A percentile compares a stretch with the other conserved stretches of the same genome.
phyloP scores from a whole-genome alignment of 257 asterid genomes.

The Gynochthodes officinalis region DNA sequence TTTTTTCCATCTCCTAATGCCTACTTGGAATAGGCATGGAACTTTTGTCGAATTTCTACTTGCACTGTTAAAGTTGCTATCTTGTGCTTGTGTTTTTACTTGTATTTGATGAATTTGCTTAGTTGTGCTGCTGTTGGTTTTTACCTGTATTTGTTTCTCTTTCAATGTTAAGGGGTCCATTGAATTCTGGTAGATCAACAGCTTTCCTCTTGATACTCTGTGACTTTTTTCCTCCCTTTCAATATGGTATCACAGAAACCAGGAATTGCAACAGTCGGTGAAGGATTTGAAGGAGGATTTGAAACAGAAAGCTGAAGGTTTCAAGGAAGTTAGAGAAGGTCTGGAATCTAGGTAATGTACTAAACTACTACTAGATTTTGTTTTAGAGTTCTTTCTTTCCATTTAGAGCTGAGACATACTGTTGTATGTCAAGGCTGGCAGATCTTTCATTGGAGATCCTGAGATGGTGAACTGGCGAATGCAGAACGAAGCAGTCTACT shows the following conservation, averaged over 20 bases:
- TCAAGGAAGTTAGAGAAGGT: constrained; percentile 73
- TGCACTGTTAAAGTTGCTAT: neutral
- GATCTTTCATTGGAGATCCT: constrained; percentile 76
- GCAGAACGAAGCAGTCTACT: constrained; percentile 98
- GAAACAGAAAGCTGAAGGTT: constrained; percentile 70
- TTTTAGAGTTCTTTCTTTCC: constrained; percentile 25
- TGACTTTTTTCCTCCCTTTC: neutral
- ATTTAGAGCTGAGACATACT: constrained; percentile 86
- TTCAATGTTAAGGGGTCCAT: neutral
- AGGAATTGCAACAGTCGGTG: constrained; percentile 62
- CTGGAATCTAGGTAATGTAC: constrained; percentile 64
- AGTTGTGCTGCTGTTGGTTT: neutral
- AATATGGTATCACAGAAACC: constrained; percentile 43
- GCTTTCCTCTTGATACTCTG: neutral
- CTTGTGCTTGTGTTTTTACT: neutral
- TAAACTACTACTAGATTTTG: constrained; percentile 18
- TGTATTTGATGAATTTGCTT: neutral
- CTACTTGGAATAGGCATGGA: neutral
- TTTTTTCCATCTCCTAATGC: too few relatives aligned
- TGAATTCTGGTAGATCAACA: neutral
- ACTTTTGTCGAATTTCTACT: neutral
- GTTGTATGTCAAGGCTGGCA: constrained; percentile 99
- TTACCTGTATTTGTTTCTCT: neutral
- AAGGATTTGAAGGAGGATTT: constrained; percentile 75
- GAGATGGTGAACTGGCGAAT: constrained; percentile 96